Percentiles rank a stretch among this genome's conserved stretches.
phyloP scores from a whole-genome alignment of 495 filamentous ascomycete species.

The Hyaloscypha hepaticicola region DNA sequence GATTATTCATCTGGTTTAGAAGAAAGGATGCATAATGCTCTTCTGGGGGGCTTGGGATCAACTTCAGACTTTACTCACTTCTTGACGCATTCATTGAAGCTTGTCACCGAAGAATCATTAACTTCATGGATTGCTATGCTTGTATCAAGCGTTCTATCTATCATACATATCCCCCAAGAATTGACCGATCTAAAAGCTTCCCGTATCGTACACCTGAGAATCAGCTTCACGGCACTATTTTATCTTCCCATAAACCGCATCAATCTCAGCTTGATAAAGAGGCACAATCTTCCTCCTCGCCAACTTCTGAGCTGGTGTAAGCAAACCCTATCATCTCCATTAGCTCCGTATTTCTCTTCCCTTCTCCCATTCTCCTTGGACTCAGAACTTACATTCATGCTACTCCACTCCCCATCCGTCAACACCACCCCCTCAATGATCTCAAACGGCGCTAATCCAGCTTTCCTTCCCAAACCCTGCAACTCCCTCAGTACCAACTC shows the following conservation, averaged over 20 bases:
- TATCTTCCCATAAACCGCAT: constrained; percentile 48
- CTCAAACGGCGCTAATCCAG: constrained; percentile 78
- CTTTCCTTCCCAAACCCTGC: constrained; percentile 67
- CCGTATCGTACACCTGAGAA: not conserved
- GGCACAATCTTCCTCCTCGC: constrained; percentile 64
- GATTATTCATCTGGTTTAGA: too few species aligned
- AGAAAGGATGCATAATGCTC: too few species aligned
- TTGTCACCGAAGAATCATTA: too few species aligned
- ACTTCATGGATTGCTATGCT: too few species aligned
- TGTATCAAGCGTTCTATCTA: too few species aligned
- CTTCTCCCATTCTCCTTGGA: not conserved
- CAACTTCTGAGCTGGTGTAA: constrained; percentile 73
- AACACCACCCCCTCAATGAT: constrained; percentile 89
- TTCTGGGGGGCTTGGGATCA: too few species aligned
- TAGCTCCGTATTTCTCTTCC: not conserved
- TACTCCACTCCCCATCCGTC: constrained; percentile 93
- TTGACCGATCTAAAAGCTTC: too few species aligned
- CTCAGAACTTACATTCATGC: constrained; percentile 74
- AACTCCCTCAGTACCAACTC: constrained; percentile 73
- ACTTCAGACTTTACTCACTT: too few species aligned
- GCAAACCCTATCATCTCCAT: constrained; percentile 51
- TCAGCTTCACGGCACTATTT: not conserved
- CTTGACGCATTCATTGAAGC: too few species aligned
- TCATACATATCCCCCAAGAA: too few species aligned
- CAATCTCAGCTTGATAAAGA: constrained; percentile 62